phyloP scores from a whole-genome alignment of 345 rosid species.

The Lepidium aucheri region DNA sequence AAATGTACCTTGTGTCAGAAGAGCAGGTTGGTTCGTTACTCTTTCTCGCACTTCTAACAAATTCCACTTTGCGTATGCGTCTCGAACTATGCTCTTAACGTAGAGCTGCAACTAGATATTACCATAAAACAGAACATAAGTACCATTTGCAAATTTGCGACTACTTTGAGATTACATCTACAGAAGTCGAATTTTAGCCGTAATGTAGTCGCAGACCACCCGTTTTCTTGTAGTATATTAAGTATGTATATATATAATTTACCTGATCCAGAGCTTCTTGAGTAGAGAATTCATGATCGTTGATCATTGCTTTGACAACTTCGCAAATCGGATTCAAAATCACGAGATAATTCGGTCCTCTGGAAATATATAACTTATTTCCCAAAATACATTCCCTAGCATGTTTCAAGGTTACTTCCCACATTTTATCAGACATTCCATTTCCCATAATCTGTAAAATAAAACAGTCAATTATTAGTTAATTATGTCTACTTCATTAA shows the following conservation, averaged over 20 bases:
- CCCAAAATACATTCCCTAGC: constrained; percentile 66
- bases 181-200: too few relatives aligned
- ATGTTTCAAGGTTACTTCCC: constrained; percentile 70
- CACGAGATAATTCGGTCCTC: constrained; percentile 27
- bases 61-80: constrained; percentile 51
- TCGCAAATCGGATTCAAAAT: constrained; percentile 67
- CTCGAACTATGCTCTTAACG: constrained; percentile 41
- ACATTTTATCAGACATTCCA: constrained; percentile 75
- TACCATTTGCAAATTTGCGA: not conserved
- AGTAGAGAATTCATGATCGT: constrained; percentile 34
- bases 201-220: too few relatives aligned
- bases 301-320: constrained; percentile 36
- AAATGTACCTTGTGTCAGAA: constrained; percentile 50
- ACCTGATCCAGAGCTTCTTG: constrained; percentile 42
- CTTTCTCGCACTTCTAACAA: constrained; percentile 43
- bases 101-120: constrained; percentile 28
- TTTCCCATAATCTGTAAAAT: constrained; percentile 49
- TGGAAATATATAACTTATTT: constrained; percentile 36
- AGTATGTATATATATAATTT: too few relatives aligned
- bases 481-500: too few relatives aligned
- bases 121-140: not conserved
- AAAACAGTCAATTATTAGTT: not conserved
- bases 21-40: constrained; percentile 31
- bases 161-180: too few relatives aligned
- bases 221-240: too few relatives aligned